Evolutionary conservation across 495 filamentous ascomycete genomes (phyloP).

Genomic region (Podospora australis): DNA sequence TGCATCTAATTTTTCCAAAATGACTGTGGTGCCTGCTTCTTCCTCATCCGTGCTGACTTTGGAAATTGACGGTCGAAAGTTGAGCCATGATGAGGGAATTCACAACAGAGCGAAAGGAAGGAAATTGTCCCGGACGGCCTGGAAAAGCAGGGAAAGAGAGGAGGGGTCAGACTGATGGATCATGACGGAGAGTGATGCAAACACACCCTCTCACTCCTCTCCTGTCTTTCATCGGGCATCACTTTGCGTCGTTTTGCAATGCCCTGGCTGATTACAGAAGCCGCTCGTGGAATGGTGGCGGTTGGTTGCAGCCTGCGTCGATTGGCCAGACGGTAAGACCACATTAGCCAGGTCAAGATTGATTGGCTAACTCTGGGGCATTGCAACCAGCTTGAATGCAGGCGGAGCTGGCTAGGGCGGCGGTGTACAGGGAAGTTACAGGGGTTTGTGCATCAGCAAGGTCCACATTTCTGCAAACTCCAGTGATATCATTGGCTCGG

Average conservation of each 20-base stretch:
- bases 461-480: not conserved
- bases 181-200: constrained; percentile 4
- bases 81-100: not conserved
- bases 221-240: not conserved
- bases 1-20: no score
- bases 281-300: not conserved
- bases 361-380: constrained; percentile 9
- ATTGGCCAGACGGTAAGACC: constrained; percentile 4
- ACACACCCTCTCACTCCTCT: not conserved
- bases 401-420: not conserved
- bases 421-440: constrained; percentile 1
- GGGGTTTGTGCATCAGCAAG: not conserved
- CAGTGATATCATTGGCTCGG: constrained; percentile 1
- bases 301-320: not conserved
- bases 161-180: not conserved
- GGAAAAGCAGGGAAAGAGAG: not conserved
- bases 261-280: constrained; percentile 6
- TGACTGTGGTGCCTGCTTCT: no score
- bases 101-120: not conserved
- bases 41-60: no score
- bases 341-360: constrained; percentile 3
- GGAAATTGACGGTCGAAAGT: not conserved
- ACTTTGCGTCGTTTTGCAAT: not conserved
- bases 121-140: not conserved
- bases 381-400: not conserved